Evolutionary conservation across 2,329 filamentous ascomycete species (phyloP).

Genomic region (Pseudohalonectria lignicola): DNA sequence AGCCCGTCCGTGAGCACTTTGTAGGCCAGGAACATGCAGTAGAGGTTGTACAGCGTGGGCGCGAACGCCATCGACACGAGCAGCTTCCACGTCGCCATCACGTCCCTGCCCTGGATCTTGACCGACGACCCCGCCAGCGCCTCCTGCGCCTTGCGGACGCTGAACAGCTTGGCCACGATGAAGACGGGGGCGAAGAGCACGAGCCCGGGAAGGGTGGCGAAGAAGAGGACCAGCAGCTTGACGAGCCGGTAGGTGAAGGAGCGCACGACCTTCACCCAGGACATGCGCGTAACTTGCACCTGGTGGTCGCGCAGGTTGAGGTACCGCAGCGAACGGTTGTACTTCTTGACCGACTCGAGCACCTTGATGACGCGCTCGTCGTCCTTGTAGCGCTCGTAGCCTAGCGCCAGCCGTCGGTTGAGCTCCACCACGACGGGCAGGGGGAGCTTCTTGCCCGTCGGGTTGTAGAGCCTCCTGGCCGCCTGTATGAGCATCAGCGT

Average conservation of each 20-base stretch:
- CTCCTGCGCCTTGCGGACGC: constrained; percentile 68
- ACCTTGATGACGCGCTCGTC: constrained; percentile 72
- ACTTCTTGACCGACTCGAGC: constrained; percentile 65
- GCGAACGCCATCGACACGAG: constrained; percentile 78
- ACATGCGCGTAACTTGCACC: constrained; percentile 82
- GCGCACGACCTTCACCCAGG: constrained; percentile 62
- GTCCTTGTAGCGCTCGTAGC: constrained; percentile 86
- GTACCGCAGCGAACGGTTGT: constrained; percentile 78
- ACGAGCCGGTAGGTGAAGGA: constrained; percentile 69
- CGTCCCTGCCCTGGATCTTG: constrained; percentile 79
- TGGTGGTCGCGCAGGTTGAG: constrained; percentile 89
- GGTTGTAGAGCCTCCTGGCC: constrained; percentile 84
- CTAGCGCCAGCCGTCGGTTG: constrained; percentile 80
- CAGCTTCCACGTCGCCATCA: constrained; percentile 91
- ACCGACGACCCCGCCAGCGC: constrained; percentile 78
- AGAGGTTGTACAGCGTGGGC: constrained; percentile 71
- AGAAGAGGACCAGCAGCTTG: constrained; percentile 66
- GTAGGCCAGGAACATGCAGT: constrained; percentile 62
- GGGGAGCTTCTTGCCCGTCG: constrained; percentile 85
- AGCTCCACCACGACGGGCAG: constrained; percentile 89
- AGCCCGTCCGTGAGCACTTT: constrained; percentile 75
- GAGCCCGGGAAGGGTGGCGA: constrained; percentile 77
- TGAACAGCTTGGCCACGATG: constrained; percentile 72
- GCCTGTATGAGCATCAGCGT: constrained; percentile 96
- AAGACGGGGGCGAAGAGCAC: constrained; percentile 78